Evolutionary conservation across 371 early-diverging fungal genomes (phyloP).

Genomic region (Mucor irregularis): DNA sequence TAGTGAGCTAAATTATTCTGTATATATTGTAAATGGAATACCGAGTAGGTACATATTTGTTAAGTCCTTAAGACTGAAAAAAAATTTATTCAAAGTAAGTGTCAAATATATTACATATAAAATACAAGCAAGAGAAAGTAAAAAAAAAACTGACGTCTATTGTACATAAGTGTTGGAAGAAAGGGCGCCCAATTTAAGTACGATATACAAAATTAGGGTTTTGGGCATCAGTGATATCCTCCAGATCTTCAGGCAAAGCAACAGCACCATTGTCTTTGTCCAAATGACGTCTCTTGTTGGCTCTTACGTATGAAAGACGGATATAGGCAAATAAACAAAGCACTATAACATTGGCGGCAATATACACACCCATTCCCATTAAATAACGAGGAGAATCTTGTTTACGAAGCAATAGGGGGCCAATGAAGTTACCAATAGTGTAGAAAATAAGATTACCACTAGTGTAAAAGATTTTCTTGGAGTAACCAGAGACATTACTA

Average conservation of each 20-base stretch:
- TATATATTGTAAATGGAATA: too few relatives aligned
- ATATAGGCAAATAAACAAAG: constrained; percentile 19
- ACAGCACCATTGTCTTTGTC: background rate
- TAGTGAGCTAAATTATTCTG: too few relatives aligned
- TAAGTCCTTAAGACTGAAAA: too few relatives aligned
- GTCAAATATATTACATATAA: too few relatives aligned
- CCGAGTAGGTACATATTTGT: too few relatives aligned
- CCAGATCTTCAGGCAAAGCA: constrained; percentile 14
- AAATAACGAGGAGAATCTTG: constrained; percentile 30
- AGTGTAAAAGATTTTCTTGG: constrained; percentile 26
- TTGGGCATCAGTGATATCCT: constrained; percentile 20
- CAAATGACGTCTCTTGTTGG: constrained; percentile 15
- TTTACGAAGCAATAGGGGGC: constrained; percentile 19
- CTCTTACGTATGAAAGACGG: constrained; percentile 9
- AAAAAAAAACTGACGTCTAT: too few relatives aligned
- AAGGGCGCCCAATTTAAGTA: too few relatives aligned
- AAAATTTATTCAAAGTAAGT: too few relatives aligned
- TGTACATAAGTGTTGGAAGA: too few relatives aligned
- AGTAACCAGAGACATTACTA: constrained; percentile 27
- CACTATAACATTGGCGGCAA: constrained; percentile 27
- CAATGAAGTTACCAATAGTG: constrained; percentile 23
- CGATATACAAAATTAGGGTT: constrained; percentile 22
- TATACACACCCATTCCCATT: constrained; percentile 32
- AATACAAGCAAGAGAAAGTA: too few relatives aligned
- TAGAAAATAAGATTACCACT: constrained; percentile 16